A percentile compares a stretch with the other conserved stretches of the same genome.
Conservation (phyloP, 495 filamentous ascomycete species). For the Penicillium herquei region DNA sequence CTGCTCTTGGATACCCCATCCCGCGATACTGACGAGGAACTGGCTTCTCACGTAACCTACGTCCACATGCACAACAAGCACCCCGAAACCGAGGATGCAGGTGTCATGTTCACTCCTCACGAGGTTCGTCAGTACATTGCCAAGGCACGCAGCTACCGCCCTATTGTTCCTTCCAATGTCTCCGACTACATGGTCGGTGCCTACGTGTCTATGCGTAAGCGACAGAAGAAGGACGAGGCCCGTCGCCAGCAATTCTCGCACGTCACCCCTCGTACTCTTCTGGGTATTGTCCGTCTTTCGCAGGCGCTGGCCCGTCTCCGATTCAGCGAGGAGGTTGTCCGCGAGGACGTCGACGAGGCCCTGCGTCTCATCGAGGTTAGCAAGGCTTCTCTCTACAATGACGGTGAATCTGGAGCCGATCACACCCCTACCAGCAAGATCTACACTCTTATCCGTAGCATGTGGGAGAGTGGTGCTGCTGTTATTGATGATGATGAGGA, state of each 20-base stretch:
- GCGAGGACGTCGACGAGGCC: conserved; percentile 95
- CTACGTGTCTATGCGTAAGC: conserved; percentile 87
- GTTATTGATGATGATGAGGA: conserved; percentile 67
- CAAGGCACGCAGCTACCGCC: conserved; percentile 83
- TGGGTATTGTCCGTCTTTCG: conserved; percentile 87
- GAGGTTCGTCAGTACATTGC: conserved; percentile 96
- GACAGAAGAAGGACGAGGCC: conserved; percentile 84
- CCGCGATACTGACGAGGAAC: conserved; percentile 82
- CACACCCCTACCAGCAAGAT: conserved; percentile 86
- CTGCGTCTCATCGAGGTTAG: conserved; percentile 86
- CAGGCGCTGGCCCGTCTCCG: conserved; percentile 94
- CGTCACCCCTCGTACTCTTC: conserved; percentile 86
- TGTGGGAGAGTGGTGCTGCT: conserved; percentile 79
- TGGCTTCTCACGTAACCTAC: conserved; percentile 93
- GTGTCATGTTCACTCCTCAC: conserved; percentile 78
- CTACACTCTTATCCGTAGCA: conserved; percentile 83
- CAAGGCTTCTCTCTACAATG: conserved; percentile 78
- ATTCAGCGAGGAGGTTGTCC: conserved; percentile 76
- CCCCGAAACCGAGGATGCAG: conserved; percentile 67
- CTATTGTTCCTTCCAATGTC: conserved; percentile 75
- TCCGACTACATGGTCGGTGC: conserved; percentile 96
- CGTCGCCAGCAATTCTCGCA: conserved; percentile 88
- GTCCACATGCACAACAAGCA: conserved; percentile 97
- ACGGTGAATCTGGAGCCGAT: conserved; percentile 58
- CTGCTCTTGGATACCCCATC: conserved; percentile 91